Conservation (phyloP, 179 eudicot genomes). For the Nepenthes alata region DNA sequence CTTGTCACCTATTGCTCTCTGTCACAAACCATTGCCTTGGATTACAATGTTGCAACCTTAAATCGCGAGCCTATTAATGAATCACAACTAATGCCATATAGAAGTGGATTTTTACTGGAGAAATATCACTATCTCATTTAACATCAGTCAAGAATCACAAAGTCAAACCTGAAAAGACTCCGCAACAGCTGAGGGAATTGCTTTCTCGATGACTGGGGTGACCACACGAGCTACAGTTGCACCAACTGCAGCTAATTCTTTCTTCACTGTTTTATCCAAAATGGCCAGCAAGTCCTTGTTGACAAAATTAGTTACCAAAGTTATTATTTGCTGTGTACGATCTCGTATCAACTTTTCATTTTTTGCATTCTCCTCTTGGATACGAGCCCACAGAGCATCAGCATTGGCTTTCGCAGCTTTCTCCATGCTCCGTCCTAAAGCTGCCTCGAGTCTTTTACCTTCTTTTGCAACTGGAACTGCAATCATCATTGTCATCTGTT, state of each 20-base stretch:
- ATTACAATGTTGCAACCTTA: neutral
- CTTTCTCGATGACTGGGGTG: conserved; percentile 61
- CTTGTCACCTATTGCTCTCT: conserved; percentile 92
- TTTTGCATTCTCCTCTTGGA: conserved; percentile 67
- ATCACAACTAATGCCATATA: no score
- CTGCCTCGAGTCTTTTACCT: conserved; percentile 66
- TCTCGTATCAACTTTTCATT: conserved; percentile 61
- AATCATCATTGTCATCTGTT: conserved; percentile 44
- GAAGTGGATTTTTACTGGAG: no score
- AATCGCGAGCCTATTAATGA: no score
- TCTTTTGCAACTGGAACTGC: conserved; percentile 63
- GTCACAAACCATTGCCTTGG: conserved; percentile 6
- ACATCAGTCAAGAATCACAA: neutral
- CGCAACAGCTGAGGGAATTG: conserved; percentile 43
- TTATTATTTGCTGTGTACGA: conserved; percentile 51
- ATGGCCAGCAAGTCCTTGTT: conserved; percentile 53
- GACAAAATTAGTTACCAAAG: conserved; percentile 34
- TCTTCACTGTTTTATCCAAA: conserved; percentile 69
- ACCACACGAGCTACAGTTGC: conserved; percentile 65
- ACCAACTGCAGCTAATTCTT: conserved; percentile 57
- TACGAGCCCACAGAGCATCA: conserved; percentile 90
- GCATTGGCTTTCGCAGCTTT: conserved; percentile 61
- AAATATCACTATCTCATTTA: no score
- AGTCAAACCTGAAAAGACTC: conserved; percentile 76
- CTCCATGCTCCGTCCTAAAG: conserved; percentile 63